These are phyloP conservation scores for Xenoacremonium recifei DNA, from an alignment of 2,329 filamentous ascomycete species.

Conservation along the genomic window DNA sequence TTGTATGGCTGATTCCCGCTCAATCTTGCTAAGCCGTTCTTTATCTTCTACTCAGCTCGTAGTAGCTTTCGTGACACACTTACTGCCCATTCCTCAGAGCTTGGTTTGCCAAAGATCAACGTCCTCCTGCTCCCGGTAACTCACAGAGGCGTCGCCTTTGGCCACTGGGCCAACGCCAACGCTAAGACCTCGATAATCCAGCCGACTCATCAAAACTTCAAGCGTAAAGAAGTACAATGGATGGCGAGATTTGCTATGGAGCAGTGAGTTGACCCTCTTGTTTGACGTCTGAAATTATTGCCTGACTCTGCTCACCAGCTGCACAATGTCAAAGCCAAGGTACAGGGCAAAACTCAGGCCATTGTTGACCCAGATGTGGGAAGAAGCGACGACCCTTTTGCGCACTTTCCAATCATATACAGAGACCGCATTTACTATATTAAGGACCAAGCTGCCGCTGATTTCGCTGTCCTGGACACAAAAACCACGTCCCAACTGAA, in stretches of 20 bases:
- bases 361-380: neutral
- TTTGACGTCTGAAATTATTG: neutral
- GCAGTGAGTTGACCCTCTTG: constrained; percentile 1
- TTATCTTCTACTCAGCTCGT: too few relatives aligned
- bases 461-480: constrained; percentile 4
- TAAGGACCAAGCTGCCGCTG: neutral
- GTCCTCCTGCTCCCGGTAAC: too few relatives aligned
- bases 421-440: neutral
- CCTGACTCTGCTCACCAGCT: neutral
- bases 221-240: too few relatives aligned
- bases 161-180: too few relatives aligned
- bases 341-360: neutral
- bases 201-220: too few relatives aligned
- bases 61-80: too few relatives aligned
- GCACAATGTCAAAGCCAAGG: neutral
- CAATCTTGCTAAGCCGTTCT: too few relatives aligned
- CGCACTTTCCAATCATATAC: neutral
- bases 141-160: too few relatives aligned
- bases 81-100: too few relatives aligned
- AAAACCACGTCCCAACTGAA: neutral
- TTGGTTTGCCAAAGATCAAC: too few relatives aligned
- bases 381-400: neutral
- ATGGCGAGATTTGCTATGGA: constrained; percentile 4
- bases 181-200: too few relatives aligned
- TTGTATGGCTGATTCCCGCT: too few relatives aligned